Conservation (phyloP, 495 filamentous ascomycete genomes). For the Filosporella fistucella region DNA sequence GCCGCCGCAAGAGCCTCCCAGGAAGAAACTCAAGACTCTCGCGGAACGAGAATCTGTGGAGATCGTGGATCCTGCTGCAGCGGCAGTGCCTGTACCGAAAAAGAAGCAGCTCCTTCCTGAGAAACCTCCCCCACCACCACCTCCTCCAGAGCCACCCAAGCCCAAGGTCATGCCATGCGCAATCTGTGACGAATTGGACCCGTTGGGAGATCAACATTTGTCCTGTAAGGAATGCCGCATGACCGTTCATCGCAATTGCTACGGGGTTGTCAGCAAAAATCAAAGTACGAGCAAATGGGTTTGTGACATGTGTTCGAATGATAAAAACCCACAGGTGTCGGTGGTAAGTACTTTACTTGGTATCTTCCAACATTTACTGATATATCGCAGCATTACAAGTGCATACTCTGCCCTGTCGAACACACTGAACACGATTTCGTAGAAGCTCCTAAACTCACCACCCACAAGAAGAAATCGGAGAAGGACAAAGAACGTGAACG, state of each 20-base stretch:
- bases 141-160: constrained; percentile 68
- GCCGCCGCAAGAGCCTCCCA: constrained; percentile 32
- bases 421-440: constrained; percentile 75
- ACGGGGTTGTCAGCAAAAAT: constrained; percentile 69
- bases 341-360: constrained; percentile 51
- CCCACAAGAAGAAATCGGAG: constrained; percentile 93
- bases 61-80: constrained; percentile 3
- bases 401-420: constrained; percentile 81
- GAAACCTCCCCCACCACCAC: constrained; percentile 37
- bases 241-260: constrained; percentile 91
- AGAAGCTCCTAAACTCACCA: constrained; percentile 74
- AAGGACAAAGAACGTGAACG: constrained; percentile 87
- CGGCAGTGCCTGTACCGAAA: constrained; percentile 33
- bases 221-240: constrained; percentile 82
- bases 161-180: constrained; percentile 78
- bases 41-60: constrained; percentile 40
- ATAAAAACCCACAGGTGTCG: constrained; percentile 79
- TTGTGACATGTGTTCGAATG: constrained; percentile 94
- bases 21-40: constrained; percentile 46
- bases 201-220: constrained; percentile 64
- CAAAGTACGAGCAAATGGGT: constrained; percentile 69
- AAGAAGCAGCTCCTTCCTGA: constrained; percentile 60
- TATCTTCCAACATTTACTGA: constrained; percentile 9
- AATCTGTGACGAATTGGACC: constrained; percentile 73
- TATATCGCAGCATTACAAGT: constrained; percentile 68